phyloP scores from a whole-genome alignment of 2,329 filamentous ascomycete species.

The Podosphaera fusca region DNA sequence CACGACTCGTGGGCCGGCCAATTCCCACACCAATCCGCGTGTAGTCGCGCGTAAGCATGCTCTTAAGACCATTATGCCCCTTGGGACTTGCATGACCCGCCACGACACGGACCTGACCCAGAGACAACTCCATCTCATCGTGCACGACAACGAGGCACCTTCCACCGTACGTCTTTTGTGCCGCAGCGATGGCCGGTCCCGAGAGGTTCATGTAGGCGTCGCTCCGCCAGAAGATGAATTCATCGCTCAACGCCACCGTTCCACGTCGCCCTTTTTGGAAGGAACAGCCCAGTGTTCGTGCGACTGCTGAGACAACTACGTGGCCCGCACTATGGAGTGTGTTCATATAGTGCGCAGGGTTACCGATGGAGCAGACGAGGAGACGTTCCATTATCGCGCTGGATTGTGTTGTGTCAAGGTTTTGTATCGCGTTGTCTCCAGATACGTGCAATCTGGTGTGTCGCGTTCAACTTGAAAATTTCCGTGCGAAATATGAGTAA shows the following conservation, averaged over 20 bases:
- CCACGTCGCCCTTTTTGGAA: slow-evolving; percentile 26
- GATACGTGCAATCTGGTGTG: no score
- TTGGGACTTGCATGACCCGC: slow-evolving; percentile 38
- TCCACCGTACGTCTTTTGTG: slow-evolving; percentile 35
- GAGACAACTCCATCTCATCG: slow-evolving; percentile 58
- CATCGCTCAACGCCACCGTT: slow-evolving; percentile 23
- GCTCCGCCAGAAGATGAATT: slow-evolving; percentile 50
- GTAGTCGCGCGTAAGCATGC: slow-evolving; percentile 25
- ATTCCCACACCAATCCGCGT: slow-evolving; percentile 61
- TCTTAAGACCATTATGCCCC: slow-evolving; percentile 57
- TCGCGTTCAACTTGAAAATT: no score
- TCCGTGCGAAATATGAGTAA: no score
- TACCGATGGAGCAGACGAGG: slow-evolving; percentile 72
- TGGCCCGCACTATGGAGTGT: slow-evolving; percentile 81
- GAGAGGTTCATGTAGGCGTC: slow-evolving; percentile 67
- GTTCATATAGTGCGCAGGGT: slow-evolving; percentile 49
- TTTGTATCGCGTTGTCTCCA: no score
- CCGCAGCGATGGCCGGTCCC: slow-evolving; percentile 43
- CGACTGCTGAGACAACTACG: slow-evolving; percentile 40
- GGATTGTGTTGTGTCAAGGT: background rate
- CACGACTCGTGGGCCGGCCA: slow-evolving; percentile 52
- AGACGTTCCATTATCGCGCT: slow-evolving; percentile 23
- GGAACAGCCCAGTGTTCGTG: slow-evolving; percentile 17
- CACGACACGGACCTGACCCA: slow-evolving; percentile 44
- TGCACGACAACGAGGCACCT: slow-evolving; percentile 54